Evolutionary conservation across 169 alveolate genomes (phyloP), one percentile per base, ranked within the genome.

Genomic region (Theileria sp.): DNA sequence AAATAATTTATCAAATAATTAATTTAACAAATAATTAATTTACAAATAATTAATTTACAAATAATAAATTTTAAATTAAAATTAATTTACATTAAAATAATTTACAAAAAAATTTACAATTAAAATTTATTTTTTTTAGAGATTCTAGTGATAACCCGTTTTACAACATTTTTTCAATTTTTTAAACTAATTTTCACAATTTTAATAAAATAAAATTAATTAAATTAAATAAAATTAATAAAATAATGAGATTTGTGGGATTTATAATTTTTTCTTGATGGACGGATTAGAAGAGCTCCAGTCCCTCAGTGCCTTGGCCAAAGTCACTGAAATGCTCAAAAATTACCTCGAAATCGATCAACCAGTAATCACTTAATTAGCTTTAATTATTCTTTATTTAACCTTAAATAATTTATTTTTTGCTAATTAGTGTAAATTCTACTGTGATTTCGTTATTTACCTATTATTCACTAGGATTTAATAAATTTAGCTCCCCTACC

Each of bases 271-370:
- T 44, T 44, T 44, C 17, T 44, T 8, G 13, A 51, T 77, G 23
- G 81, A 68, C 17, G 85, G 85, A 19, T 38, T 84, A 44, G 83
- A 68, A 7, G 90, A 84, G 71, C 78, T 84, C 25, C 87, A 84
- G 54, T 69, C 66, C 0, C 83, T 84, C 38, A 84, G 90, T 32
- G 87, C 64, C 8, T 0, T 69, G 3, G 49, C 87, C 13, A 84
- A 84, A 71, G 82, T 84, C n/a, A 77, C 87, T 17, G 81, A 76
- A 71, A 71, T 71, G 32, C 79, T 84, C 65, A 76, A 77, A 51
- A 84, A 84, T 70, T 85, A 84, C 62, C 86, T 84, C 13, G 90
- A 84, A 69, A 23, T 77, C 30, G 90, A 84, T 68, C 82, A 76
- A 49, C 77, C 90, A 44, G 90, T 84, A 77, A 13, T 25, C 3